A percentile compares a stretch with the other conserved stretches of the same genome.
phyloP scores from a whole-genome alignment of 2,329 filamentous ascomycete species.

The Pseudogymnoascus destructans region DNA sequence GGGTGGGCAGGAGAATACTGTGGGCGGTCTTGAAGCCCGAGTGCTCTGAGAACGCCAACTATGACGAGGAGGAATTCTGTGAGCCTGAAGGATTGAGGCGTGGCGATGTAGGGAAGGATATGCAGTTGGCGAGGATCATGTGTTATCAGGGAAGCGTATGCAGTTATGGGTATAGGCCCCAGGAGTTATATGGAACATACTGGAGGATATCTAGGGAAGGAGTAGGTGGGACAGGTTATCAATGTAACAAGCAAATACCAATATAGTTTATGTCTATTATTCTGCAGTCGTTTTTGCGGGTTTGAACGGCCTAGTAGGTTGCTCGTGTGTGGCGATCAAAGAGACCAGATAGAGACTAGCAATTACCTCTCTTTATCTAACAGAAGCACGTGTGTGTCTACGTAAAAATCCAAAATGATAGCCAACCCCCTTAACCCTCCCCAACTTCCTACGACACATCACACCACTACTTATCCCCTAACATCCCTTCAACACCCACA shows the following conservation, averaged over 20 bases:
- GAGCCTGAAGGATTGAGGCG: constrained; percentile 1
- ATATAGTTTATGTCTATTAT: background rate
- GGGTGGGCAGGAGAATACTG: background rate
- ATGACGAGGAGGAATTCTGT: constrained; percentile 7
- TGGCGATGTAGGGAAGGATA: background rate
- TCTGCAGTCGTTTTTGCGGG: too few species aligned
- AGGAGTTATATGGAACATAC: constrained; percentile 1
- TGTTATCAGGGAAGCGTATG: background rate
- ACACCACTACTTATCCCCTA: too few species aligned
- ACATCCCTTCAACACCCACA: too few species aligned
- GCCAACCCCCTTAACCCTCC: too few species aligned
- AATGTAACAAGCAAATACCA: background rate
- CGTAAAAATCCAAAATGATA: too few species aligned
- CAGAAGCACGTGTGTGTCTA: too few species aligned
- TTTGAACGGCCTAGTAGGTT: background rate
- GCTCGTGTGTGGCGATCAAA: too few species aligned
- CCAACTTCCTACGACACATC: too few species aligned
- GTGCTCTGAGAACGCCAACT: background rate
- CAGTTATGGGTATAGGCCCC: background rate
- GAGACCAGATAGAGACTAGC: too few species aligned
- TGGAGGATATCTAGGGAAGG: background rate
- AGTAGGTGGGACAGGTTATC: background rate
- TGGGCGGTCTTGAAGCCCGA: background rate
- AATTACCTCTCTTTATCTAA: too few species aligned
- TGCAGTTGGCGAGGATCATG: background rate